Conservation (phyloP, 257 asterid genomes). For the Fraxinus quadrangulata region DNA sequence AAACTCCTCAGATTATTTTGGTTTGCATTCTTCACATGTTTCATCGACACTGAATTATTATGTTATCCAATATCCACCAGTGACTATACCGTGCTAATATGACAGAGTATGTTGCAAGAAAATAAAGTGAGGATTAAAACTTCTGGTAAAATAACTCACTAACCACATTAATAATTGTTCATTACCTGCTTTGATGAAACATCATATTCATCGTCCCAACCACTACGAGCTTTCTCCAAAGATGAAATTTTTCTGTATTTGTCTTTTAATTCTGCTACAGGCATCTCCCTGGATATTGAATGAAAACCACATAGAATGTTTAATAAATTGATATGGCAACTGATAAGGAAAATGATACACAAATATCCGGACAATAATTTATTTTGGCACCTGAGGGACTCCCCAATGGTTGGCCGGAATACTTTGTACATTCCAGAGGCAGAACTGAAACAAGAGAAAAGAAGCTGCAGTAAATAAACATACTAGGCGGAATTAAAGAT, state of each 20-base stretch:
- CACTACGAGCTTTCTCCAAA: slow-evolving; percentile 67
- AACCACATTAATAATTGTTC: background rate
- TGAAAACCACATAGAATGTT: slow-evolving; percentile 5
- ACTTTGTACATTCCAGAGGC: slow-evolving; percentile 75
- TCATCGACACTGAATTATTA: slow-evolving; percentile 9
- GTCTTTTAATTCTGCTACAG: slow-evolving; percentile 75
- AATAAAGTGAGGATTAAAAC: background rate
- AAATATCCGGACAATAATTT: slow-evolving; percentile 21
- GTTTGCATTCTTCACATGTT: slow-evolving; percentile 1
- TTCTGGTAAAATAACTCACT: background rate
- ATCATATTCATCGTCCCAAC: slow-evolving; percentile 89
- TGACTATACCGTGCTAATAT: background rate
- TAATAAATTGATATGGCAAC: slow-evolving; percentile 22
- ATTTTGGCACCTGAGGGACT: slow-evolving; percentile 73
- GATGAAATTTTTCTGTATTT: slow-evolving; percentile 76
- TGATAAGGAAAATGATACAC: slow-evolving; percentile 24
- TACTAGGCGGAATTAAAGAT: background rate
- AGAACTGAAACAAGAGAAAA: slow-evolving; percentile 54
- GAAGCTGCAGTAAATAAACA: slow-evolving; percentile 21
- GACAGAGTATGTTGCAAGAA: background rate
- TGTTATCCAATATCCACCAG: background rate
- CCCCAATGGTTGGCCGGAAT: slow-evolving; percentile 91
- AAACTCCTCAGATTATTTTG: slow-evolving; percentile 2
- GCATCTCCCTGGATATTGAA: slow-evolving; percentile 80
- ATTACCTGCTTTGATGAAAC: slow-evolving; percentile 85